Base-by-base conservation (phyloP, 2,329 filamentous ascomycete genomes). In the Elsinoe fawcettii region DNA sequence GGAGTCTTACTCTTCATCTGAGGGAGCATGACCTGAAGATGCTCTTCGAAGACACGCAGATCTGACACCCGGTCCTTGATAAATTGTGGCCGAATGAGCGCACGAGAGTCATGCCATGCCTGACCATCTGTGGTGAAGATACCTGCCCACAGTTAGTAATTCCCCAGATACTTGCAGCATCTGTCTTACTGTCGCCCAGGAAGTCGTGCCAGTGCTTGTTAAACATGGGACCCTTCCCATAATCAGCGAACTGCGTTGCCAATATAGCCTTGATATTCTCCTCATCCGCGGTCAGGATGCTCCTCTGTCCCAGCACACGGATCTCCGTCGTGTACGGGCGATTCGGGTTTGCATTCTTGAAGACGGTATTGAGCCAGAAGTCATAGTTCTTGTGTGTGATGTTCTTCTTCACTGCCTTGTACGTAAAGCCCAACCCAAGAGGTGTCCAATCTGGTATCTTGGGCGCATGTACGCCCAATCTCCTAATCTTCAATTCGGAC, bases 201-300 rank as follows among this genome's bases (percentile, higher is more conserved):
- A 88, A 95, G 12, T 84, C 81, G 58, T 81, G 77, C 86, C 87
- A 95, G 54, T 90, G 85, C 7, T 71, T 64, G 64, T 91, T 85
- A 73, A 95, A 95, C 20, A 76, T 71, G 60, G 83, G 73, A 5
- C 90, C 90, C 69, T 96, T 90, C 64, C 90, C 91, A 67, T 85
- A 96, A 66, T 95, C 88, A 39, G 74, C 73, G 67, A 96, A 96
- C 67, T 96, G 89, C 1, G 86, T 87, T 0, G 90, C 88, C n/a
- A 96, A 77, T 20, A 96, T 79, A 5, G 91, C 88, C 70, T 96
- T 95, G 74, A 95, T 87, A 67, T 96, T 96, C 66, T 95, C 89
- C 0, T 87, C 87, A 63, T 96, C 90, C 4, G 81, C 81, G 0
- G 91, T 96, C 66, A 93, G 79, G 59, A 95, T 70, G 20, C 86